phyloP scores from a whole-genome alignment of 495 filamentous ascomycete genomes.

The Aspergillus avenaceus region DNA sequence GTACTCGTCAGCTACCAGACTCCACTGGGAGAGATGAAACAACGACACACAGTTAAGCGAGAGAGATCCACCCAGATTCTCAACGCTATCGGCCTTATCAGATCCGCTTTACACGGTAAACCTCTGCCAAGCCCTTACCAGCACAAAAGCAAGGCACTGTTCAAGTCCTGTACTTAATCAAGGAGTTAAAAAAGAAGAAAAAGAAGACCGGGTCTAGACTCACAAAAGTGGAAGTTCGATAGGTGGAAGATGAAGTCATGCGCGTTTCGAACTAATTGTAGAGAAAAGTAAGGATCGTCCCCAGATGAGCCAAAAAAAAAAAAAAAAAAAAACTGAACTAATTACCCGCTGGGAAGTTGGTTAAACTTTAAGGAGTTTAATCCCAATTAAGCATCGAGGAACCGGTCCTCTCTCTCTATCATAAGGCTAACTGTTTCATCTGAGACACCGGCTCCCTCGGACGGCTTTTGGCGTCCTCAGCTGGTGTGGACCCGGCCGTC shows the following conservation, averaged over 20 bases:
- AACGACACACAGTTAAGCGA: no score
- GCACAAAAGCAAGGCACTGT: neutral
- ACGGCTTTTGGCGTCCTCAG: neutral
- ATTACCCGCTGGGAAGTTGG: no score
- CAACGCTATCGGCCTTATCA: neutral
- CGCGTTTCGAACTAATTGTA: neutral
- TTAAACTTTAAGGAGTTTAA: neutral
- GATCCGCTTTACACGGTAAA: neutral
- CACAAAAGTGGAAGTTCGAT: neutral
- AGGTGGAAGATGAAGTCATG: neutral
- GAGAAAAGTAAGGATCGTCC: neutral
- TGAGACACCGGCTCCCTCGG: neutral
- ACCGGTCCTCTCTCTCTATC: neutral
- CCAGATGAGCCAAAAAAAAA: neutral
- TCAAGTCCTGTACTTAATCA: neutral
- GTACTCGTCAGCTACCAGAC: neutral
- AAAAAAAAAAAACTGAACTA: no score
- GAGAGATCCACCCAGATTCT: no score
- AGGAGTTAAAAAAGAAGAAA: no score
- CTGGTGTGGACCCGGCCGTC: neutral
- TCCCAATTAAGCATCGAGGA: neutral
- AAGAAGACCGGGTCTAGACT: neutral
- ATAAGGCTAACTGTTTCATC: neutral
- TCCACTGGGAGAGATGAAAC: neutral
- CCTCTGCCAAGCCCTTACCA: neutral